Conservation (phyloP, 345 rosid species). For the Gossypium stocksii region DNA sequence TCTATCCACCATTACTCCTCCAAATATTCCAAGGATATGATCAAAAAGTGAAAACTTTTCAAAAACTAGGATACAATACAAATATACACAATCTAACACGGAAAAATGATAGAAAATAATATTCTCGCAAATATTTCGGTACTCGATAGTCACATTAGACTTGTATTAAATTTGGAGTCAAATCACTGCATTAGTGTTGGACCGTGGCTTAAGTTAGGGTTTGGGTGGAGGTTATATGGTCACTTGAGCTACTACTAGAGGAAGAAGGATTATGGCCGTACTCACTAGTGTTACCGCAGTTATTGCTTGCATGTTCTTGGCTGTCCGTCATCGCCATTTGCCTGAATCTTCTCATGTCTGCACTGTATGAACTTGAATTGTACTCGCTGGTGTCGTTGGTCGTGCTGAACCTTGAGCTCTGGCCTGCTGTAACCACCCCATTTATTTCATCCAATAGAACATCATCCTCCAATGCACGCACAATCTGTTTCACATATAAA, state of each 20-base stretch:
- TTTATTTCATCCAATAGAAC: constrained; percentile 55
- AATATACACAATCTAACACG: no score
- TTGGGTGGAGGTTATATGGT: background rate
- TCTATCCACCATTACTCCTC: no score
- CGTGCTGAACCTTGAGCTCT: constrained; percentile 26
- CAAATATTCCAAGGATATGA: no score
- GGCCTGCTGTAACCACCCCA: constrained; percentile 36
- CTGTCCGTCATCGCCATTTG: constrained; percentile 34
- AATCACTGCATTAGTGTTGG: no score
- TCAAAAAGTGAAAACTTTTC: no score
- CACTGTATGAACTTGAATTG: constrained; percentile 34
- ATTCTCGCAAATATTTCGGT: no score
- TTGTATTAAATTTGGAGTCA: no score
- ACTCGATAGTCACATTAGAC: no score
- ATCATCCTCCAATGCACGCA: constrained; percentile 65
- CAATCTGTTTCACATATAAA: constrained; percentile 38
- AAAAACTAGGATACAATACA: no score
- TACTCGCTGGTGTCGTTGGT: constrained; percentile 32
- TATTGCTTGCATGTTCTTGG: constrained; percentile 46
- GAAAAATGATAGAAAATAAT: no score
- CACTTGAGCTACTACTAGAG: constrained; percentile 44
- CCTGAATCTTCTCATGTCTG: constrained; percentile 49
- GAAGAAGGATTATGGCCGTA: constrained; percentile 68
- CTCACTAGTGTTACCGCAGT: constrained; percentile 63
- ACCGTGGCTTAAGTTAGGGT: background rate